Percentiles rank a stretch among this genome's conserved stretches.
These are phyloP conservation scores for Candida tetrigidarum DNA, from an alignment of 1,139 yeast genomes.

Conservation along the genomic window DNA sequence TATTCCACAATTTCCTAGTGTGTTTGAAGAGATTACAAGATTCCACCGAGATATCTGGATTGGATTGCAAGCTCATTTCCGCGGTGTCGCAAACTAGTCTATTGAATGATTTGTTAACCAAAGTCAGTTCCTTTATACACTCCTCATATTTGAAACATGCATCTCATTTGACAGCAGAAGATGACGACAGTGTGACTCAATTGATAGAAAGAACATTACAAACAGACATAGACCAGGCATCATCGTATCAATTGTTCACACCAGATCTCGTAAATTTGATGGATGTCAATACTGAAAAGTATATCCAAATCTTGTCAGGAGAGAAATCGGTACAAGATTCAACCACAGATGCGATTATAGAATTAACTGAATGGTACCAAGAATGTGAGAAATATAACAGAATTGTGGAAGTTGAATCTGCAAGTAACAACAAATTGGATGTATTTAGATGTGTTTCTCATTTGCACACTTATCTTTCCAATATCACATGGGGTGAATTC, in stretches of 20 bases:
- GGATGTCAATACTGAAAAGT: constrained; percentile 31
- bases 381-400: constrained; percentile 17
- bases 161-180: constrained; percentile 8
- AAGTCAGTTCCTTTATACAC: constrained; percentile 11
- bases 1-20: constrained; percentile 28
- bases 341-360: constrained; percentile 14
- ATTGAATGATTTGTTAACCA: constrained; percentile 8
- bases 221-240: neutral
- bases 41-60: constrained; percentile 11
- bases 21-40: constrained; percentile 23
- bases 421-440: constrained; percentile 12
- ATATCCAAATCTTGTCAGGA: constrained; percentile 20
- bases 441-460: constrained; percentile 19
- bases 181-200: constrained; percentile 9
- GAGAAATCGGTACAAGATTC: neutral
- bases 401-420: constrained; percentile 1
- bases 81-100: constrained; percentile 8
- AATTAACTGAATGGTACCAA: constrained; percentile 30
- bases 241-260: constrained; percentile 21
- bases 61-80: constrained; percentile 10
- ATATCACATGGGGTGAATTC: constrained; percentile 21
- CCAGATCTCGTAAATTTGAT: constrained; percentile 26
- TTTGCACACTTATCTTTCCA: constrained; percentile 9
- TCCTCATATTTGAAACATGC: constrained; percentile 10
- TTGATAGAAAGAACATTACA: constrained; percentile 7